Conservation (phyloP, 2,329 filamentous ascomycete species). For the Tetracladium maxilliforme region DNA sequence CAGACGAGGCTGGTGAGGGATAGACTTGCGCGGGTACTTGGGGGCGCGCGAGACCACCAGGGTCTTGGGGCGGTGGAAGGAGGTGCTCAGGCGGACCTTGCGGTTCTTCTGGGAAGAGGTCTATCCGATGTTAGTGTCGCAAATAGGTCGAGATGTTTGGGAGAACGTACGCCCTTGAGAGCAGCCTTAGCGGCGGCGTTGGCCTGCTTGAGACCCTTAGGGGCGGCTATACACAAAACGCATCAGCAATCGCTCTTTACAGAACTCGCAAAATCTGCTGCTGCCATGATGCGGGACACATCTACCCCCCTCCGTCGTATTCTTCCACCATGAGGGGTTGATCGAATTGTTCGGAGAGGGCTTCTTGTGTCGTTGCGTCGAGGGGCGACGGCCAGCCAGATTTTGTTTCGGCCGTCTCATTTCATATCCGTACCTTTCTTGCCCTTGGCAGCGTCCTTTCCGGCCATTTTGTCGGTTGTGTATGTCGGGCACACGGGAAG, state of each 20-base stretch:
- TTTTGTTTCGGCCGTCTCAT: too few relatives aligned
- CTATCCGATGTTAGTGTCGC: conserved; percentile 11
- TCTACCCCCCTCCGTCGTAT: not conserved
- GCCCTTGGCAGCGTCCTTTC: too few relatives aligned
- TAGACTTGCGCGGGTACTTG: conserved; percentile 94
- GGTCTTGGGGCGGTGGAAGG: conserved; percentile 97
- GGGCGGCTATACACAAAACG: conserved; percentile 38
- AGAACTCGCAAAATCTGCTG: conserved; percentile 67
- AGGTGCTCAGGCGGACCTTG: conserved; percentile 85
- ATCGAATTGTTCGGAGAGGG: too few relatives aligned
- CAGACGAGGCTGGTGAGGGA: conserved; percentile 78
- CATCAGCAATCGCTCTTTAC: conserved; percentile 60
- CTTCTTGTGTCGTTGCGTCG: too few relatives aligned
- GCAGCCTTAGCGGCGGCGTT: conserved; percentile 89
- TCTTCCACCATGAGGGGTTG: too few relatives aligned
- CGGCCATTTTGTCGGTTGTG: too few relatives aligned
- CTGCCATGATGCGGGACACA: too few relatives aligned
- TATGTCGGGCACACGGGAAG: too few relatives aligned
- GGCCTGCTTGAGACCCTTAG: conserved; percentile 70
- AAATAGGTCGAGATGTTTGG: conserved; percentile 24
- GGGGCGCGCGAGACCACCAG: conserved; percentile 78
- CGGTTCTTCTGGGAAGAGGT: conserved; percentile 60
- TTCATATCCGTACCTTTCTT: too few relatives aligned
- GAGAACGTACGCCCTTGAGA: conserved; percentile 75
- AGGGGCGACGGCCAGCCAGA: too few relatives aligned